Conservation (phyloP, 352 stramenopile species). For the Phytophthora constricta region DNA sequence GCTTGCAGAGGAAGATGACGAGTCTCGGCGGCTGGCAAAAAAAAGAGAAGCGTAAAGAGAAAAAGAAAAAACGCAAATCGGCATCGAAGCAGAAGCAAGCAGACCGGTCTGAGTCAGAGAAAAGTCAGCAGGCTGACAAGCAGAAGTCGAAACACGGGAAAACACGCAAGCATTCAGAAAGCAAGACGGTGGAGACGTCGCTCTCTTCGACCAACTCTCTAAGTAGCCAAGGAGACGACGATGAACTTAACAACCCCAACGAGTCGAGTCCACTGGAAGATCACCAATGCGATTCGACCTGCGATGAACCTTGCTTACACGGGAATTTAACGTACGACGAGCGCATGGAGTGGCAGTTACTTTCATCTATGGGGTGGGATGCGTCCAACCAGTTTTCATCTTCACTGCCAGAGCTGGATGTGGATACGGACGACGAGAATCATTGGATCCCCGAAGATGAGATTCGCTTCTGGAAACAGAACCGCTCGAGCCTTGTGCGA, state of each 20-base stretch:
- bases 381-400: constrained; percentile 62
- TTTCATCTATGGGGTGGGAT: constrained; percentile 89
- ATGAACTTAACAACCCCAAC: constrained; percentile 48
- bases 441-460: constrained; percentile 85
- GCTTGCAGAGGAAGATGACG: constrained; percentile 84
- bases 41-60: constrained; percentile 91
- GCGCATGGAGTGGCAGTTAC: constrained; percentile 74
- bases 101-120: constrained; percentile 49
- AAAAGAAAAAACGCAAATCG: constrained; percentile 90
- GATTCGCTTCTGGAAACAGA: constrained; percentile 89
- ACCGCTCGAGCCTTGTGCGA: constrained; percentile 72
- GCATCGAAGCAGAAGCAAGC: constrained; percentile 76
- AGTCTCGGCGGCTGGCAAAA: constrained; percentile 79
- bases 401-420: constrained; percentile 72
- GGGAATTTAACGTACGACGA: constrained; percentile 70
- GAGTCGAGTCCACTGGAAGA: constrained; percentile 42
- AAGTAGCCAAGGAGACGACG: constrained; percentile 49
- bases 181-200: constrained; percentile 39
- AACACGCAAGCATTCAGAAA: constrained; percentile 28
- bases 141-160: constrained; percentile 37
- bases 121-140: constrained; percentile 39
- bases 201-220: constrained; percentile 53
- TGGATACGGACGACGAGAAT: constrained; percentile 80
- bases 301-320: constrained; percentile 54
- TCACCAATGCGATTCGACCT: constrained; percentile 61